phyloP scores from a whole-genome alignment of 1,284 basidiomycete genomes.

The Xerocomus amazonicus region DNA sequence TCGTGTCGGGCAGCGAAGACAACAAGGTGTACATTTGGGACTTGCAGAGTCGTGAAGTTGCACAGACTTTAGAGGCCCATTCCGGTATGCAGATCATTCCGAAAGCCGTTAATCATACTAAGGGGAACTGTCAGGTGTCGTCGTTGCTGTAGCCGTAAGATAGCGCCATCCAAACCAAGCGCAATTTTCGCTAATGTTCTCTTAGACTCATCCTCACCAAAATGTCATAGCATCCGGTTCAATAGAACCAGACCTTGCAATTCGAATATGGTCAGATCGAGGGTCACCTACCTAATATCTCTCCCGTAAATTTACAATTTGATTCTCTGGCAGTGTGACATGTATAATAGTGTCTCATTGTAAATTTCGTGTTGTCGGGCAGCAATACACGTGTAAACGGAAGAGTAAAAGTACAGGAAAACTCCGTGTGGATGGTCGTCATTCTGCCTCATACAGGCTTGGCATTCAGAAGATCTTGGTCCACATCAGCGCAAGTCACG shows the following conservation, averaged over 20 bases:
- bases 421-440: background rate
- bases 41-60: constrained; percentile 79
- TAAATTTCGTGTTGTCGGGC: constrained; percentile 4
- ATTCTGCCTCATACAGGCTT: constrained; percentile 44
- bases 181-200: constrained; percentile 1
- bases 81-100: constrained; percentile 43
- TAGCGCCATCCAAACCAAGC: constrained; percentile 2
- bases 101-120: background rate
- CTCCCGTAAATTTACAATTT: constrained; percentile 3
- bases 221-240: constrained; percentile 84
- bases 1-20: constrained; percentile 91
- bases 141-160: constrained; percentile 69
- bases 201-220: constrained; percentile 73
- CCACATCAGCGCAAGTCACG: constrained; percentile 1
- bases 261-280: constrained; percentile 76
- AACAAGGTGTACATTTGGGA: constrained; percentile 90
- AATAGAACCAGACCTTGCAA: constrained; percentile 73
- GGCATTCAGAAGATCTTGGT: constrained; percentile 59
- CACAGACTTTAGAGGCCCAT: constrained; percentile 78
- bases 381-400: constrained; percentile 9
- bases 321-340: background rate
- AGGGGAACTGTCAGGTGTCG: constrained; percentile 49
- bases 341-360: no score
- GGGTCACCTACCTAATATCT: constrained; percentile 20
- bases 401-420: constrained; percentile 17